Conservation (phyloP, 352 stramenopile genomes). For the Globisporangium nodosum region DNA sequence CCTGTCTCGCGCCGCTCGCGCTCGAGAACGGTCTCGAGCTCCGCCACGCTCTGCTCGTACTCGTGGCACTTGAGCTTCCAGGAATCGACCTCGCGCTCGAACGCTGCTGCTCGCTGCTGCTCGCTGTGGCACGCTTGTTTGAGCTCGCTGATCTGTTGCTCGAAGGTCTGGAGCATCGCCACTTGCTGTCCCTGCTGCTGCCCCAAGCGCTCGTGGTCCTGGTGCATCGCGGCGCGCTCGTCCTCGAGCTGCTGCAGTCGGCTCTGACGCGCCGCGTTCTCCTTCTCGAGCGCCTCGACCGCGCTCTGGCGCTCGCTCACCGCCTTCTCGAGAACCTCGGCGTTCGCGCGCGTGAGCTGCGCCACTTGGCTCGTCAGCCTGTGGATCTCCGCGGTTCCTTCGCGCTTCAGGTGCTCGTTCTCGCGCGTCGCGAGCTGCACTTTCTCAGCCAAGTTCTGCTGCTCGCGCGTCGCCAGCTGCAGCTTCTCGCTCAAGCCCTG, state of each 20-base stretch:
- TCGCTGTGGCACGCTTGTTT: conserved; percentile 34
- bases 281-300: conserved; percentile 29
- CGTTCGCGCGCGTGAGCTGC: conserved; percentile 37
- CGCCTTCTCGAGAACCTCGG: conserved; percentile 37
- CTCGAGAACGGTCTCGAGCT: conserved; percentile 29
- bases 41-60: conserved; percentile 20
- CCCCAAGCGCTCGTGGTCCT: conserved; percentile 39
- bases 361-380: conserved; percentile 41
- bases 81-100: conserved; percentile 24
- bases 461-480: conserved; percentile 43
- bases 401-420: conserved; percentile 40
- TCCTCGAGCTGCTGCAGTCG: conserved; percentile 44
- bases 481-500: conserved; percentile 67
- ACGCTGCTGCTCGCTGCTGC: conserved; percentile 20
- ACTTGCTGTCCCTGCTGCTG: conserved; percentile 37
- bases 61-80: conserved; percentile 37
- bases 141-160: conserved; percentile 41
- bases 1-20: conserved; percentile 16
- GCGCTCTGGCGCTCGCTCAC: conserved; percentile 35
- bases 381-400: conserved; percentile 48
- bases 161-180: conserved; percentile 25
- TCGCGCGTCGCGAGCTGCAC: conserved; percentile 50
- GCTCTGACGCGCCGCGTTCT: conserved; percentile 32
- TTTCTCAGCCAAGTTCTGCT: conserved; percentile 67
- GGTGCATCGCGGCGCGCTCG: conserved; percentile 24